Percentiles rank a stretch among this genome's conserved stretches.
These are phyloP conservation scores for Hsuehochloa calcarea DNA, from an alignment of 176 grass and related monocot species.

Conservation along the genomic window DNA sequence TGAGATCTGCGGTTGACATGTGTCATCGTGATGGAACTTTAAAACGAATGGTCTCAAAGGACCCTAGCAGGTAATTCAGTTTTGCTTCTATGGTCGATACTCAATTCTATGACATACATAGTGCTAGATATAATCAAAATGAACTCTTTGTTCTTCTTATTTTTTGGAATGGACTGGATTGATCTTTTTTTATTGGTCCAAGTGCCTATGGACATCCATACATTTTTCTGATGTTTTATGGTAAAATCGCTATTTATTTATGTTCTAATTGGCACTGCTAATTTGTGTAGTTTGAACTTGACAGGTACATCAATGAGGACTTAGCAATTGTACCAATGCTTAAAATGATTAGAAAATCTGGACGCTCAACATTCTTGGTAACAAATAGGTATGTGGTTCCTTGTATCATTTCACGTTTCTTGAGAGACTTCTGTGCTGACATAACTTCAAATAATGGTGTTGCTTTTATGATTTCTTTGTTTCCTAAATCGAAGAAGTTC, in stretches of 20 bases:
- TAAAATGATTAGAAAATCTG: conserved; percentile 86
- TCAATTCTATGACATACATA: not conserved
- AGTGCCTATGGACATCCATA: conserved; percentile 9
- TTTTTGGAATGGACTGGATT: conserved; percentile 15
- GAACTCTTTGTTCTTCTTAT: not conserved
- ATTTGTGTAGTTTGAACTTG: conserved; percentile 31
- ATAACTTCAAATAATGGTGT: conserved; percentile 21
- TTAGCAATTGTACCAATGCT: conserved; percentile 91
- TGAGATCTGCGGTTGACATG: conserved; percentile 92
- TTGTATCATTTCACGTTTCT: conserved; percentile 6
- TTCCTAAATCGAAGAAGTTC: conserved; percentile 5
- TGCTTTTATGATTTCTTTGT: conserved; percentile 11
- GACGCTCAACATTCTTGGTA: conserved; percentile 84
- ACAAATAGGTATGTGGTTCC: conserved; percentile 74
- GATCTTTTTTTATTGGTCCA: not conserved
- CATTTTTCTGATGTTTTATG: not conserved
- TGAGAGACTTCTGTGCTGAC: not conserved
- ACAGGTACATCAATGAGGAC: conserved; percentile 95
- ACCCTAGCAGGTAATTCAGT: conserved; percentile 74
- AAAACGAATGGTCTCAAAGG: conserved; percentile 87
- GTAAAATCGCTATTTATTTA: not conserved
- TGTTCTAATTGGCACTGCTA: conserved; percentile 7
- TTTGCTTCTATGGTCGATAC: conserved; percentile 6
- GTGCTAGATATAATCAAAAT: conserved; percentile 5
- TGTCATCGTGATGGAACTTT: conserved; percentile 98